phyloP scores from a whole-genome alignment of 495 filamentous ascomycete species.

The Xylaria telfairii region DNA sequence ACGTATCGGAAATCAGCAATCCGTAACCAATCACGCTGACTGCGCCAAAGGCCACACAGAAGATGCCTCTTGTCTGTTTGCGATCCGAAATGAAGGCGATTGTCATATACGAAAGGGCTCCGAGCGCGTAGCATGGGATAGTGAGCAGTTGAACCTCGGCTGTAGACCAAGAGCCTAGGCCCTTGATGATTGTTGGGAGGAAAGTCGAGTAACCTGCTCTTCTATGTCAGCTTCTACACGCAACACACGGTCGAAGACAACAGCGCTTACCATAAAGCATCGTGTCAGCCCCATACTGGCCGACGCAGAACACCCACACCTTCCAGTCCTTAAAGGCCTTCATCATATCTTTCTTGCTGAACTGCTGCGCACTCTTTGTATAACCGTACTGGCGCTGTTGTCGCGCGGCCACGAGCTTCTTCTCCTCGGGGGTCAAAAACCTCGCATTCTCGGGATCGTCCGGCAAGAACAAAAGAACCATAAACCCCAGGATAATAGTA shows the following conservation, averaged over 20 bases:
- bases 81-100: slow-evolving; percentile 67
- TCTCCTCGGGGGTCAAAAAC: slow-evolving; percentile 68
- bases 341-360: slow-evolving; percentile 57
- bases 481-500: slow-evolving; percentile 66
- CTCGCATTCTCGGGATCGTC: slow-evolving; percentile 68
- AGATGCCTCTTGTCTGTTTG: slow-evolving; percentile 65
- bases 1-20: slow-evolving; percentile 64
- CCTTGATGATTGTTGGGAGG: slow-evolving; percentile 77
- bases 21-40: slow-evolving; percentile 73
- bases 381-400: slow-evolving; percentile 60
- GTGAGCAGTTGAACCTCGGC: slow-evolving; percentile 76
- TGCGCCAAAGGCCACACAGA: slow-evolving; percentile 60
- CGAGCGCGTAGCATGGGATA: slow-evolving; percentile 76
- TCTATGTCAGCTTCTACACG: background rate
- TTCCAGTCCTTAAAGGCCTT: slow-evolving; percentile 66
- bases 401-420: slow-evolving; percentile 51
- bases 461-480: slow-evolving; percentile 66
- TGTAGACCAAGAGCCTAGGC: slow-evolving; percentile 65
- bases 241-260: background rate
- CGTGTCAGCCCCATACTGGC: slow-evolving; percentile 71
- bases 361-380: slow-evolving; percentile 65
- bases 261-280: slow-evolving; percentile 67
- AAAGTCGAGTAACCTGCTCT: slow-evolving; percentile 71
- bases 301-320: slow-evolving; percentile 68
- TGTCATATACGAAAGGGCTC: slow-evolving; percentile 68